phyloP scores from a whole-genome alignment of 2,329 filamentous ascomycete genomes.

The Juglanconis oblonga region DNA sequence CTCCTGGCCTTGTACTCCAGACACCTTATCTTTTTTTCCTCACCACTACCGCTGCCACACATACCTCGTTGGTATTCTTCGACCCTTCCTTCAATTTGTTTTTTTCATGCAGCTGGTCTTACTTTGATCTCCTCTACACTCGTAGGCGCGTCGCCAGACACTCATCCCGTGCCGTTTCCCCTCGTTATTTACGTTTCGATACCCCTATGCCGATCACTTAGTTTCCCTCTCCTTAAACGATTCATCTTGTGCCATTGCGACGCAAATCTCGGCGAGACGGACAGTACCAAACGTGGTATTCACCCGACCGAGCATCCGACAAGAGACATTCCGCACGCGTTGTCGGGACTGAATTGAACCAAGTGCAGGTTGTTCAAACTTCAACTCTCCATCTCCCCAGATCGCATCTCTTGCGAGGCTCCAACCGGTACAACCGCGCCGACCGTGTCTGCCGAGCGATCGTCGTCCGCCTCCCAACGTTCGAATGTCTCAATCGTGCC shows the following conservation, averaged over 20 bases:
- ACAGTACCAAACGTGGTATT: neutral
- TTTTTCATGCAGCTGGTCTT: constrained; percentile 2
- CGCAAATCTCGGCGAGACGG: neutral
- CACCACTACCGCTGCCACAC: neutral
- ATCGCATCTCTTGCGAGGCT: neutral
- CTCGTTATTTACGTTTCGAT: neutral
- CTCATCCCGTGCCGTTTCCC: neutral
- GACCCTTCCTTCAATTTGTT: neutral
- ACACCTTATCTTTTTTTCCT: neutral
- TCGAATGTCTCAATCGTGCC: constrained; percentile 18
- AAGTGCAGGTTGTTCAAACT: too few relatives aligned
- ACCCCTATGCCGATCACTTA: constrained; percentile 2
- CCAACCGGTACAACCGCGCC: constrained; percentile 5
- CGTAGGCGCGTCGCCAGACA: neutral
- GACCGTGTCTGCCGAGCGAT: constrained; percentile 11
- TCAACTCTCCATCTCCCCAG: neutral
- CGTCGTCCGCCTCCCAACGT: constrained; percentile 5
- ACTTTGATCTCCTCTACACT: neutral
- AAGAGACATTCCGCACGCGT: constrained; percentile 1
- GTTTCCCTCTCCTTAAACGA: constrained; percentile 6
- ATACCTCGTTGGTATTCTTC: constrained; percentile 1
- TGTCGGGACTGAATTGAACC: neutral
- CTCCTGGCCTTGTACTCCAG: neutral
- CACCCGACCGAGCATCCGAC: constrained; percentile 7
- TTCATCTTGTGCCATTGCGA: neutral